A percentile compares a stretch with the other conserved stretches of the same genome.
Conservation (phyloP, 2,329 filamentous ascomycete species). For the Samsoniella hepiali region DNA sequence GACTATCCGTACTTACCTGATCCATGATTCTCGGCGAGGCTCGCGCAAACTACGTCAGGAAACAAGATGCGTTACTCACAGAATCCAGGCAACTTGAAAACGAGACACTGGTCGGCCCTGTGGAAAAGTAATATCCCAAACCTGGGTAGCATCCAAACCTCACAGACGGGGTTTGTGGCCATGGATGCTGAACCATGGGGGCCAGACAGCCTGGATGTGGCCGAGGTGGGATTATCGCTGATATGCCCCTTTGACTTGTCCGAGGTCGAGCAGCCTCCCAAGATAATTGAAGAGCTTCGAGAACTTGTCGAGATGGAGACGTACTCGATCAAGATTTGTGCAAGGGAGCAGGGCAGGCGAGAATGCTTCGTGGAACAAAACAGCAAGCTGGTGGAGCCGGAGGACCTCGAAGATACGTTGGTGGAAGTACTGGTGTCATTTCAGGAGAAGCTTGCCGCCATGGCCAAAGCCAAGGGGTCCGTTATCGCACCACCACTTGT, state of each 20-base stretch:
- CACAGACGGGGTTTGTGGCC: not conserved
- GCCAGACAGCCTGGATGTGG: not conserved
- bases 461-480: not conserved
- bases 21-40: not conserved
- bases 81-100: not conserved
- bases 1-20: not conserved
- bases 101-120: constrained; percentile 5
- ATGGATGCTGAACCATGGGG: constrained; percentile 9
- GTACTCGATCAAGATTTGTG: constrained; percentile 1
- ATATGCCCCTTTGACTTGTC: constrained; percentile 5
- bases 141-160: not conserved
- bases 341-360: constrained; percentile 10
- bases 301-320: not conserved
- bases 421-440: not conserved
- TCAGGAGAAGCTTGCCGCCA: not conserved
- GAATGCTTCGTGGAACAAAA: not conserved
- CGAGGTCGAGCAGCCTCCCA: not conserved
- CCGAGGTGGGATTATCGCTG: constrained; percentile 12
- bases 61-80: not conserved
- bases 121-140: not conserved
- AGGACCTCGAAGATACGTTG: not conserved
- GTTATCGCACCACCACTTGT: not conserved
- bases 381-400: not conserved
- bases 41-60: not conserved
- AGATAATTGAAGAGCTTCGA: constrained; percentile 1